phyloP scores from a whole-genome alignment of 2,329 filamentous ascomycete species.

The Pyricularia grisea region DNA sequence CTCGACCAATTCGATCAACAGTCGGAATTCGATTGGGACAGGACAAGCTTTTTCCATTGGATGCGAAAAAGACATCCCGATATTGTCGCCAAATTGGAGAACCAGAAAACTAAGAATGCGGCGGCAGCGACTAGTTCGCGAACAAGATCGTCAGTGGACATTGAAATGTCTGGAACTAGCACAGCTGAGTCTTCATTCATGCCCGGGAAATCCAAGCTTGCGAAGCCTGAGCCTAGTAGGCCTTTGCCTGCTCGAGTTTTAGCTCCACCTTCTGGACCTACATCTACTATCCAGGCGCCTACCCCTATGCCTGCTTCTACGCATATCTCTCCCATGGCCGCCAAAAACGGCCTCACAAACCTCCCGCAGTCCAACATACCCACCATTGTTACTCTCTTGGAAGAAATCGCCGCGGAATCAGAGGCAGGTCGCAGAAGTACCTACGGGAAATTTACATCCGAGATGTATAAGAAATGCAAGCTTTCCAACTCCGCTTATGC shows the following conservation, averaged over 20 bases:
- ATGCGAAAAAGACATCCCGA: constrained; percentile 29
- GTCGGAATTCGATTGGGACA: constrained; percentile 27
- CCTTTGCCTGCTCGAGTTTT: neutral
- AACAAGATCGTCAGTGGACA: neutral
- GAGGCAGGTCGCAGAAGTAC: constrained; percentile 15
- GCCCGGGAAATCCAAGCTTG: neutral
- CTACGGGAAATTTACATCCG: constrained; percentile 19
- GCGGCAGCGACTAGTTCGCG: neutral
- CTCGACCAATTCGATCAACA: constrained; percentile 40
- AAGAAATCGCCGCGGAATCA: constrained; percentile 18
- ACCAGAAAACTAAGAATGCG: constrained; percentile 5
- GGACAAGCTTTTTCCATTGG: constrained; percentile 40
- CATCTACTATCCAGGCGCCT: neutral
- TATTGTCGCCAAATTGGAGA: constrained; percentile 7
- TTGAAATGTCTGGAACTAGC: neutral
- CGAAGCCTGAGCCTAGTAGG: neutral
- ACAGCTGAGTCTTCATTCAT: too few species aligned
- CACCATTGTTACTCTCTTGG: constrained; percentile 11
- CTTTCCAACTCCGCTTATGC: constrained; percentile 23
- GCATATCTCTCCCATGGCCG: too few species aligned
- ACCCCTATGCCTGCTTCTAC: neutral
- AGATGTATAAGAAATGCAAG: constrained; percentile 28
- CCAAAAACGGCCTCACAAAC: neutral
- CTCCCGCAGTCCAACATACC: neutral
- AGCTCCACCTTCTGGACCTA: neutral